Evolutionary conservation across 2,329 filamentous ascomycete genomes (phyloP).

Genomic region (Microdochium trichocladiopsis): DNA sequence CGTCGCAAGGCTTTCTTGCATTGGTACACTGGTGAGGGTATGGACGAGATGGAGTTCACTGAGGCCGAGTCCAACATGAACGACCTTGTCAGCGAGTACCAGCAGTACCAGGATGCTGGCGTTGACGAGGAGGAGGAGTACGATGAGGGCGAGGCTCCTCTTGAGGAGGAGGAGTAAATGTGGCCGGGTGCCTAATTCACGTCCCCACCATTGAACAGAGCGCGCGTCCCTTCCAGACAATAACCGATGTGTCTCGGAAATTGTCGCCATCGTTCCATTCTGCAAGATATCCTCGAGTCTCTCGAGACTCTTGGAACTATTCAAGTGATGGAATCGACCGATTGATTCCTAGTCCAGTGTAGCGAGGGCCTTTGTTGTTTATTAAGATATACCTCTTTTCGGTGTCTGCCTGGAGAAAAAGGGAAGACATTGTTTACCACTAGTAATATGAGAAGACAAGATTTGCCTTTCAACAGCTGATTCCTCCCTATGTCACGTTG

Average conservation of each 20-base stretch:
- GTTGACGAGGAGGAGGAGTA: conserved; percentile 97
- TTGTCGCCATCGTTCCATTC: conserved; percentile 11
- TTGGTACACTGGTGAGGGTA: conserved; percentile 99
- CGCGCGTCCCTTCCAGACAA: not conserved
- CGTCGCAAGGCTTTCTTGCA: conserved; percentile 99
- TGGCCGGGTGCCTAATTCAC: not conserved
- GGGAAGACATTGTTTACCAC: not conserved
- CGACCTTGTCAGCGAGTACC: conserved; percentile 98
- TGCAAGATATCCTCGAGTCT: conserved; percentile 11
- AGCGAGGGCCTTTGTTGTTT: conserved; percentile 13
- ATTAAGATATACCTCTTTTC: conserved; percentile 22
- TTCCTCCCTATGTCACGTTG: too few relatives aligned
- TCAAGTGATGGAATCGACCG: conserved; percentile 17
- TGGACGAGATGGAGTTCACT: conserved; percentile 99
- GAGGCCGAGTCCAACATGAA: conserved; percentile 99
- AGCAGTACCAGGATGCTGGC: conserved; percentile 99
- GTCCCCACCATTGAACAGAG: not conserved
- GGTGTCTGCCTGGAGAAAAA: not conserved
- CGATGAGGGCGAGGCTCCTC: conserved; percentile 76
- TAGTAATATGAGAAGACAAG: not conserved
- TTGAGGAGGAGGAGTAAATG: conserved; percentile 59
- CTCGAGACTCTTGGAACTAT: conserved; percentile 15
- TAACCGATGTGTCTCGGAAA: conserved; percentile 8
- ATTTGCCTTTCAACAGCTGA: not conserved
- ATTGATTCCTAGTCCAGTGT: conserved; percentile 10